A percentile compares a stretch with the other conserved stretches of the same genome.
phyloP scores from a whole-genome alignment of 352 stramenopile genomes.

The Salisapilia sapeloensis region DNA sequence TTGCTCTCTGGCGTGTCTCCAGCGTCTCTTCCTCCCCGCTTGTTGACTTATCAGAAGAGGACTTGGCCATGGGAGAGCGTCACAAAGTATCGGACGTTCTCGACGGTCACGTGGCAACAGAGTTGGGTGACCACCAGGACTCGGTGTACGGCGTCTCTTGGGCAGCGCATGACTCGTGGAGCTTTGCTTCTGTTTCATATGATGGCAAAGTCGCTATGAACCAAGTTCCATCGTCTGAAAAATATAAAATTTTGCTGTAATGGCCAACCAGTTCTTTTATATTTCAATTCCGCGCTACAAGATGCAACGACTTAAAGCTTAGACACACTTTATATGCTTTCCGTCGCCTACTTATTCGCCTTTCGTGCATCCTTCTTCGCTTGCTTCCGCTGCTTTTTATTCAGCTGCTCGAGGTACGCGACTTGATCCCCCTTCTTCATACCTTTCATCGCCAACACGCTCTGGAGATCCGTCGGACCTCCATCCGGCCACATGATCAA shows the following conservation, averaged over 20 bases:
- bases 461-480: slow-evolving; percentile 86
- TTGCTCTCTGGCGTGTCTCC: slow-evolving; percentile 93
- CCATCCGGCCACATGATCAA: slow-evolving; percentile 92
- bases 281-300: slow-evolving; percentile 1
- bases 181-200: slow-evolving; percentile 91
- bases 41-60: slow-evolving; percentile 83
- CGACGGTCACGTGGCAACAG: slow-evolving; percentile 56
- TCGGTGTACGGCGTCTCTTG: slow-evolving; percentile 88
- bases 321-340: background rate
- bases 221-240: slow-evolving; percentile 96
- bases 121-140: slow-evolving; percentile 92
- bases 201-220: slow-evolving; percentile 91
- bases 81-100: slow-evolving; percentile 31
- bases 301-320: background rate
- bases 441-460: slow-evolving; percentile 92
- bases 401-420: slow-evolving; percentile 38
- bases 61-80: slow-evolving; percentile 48
- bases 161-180: slow-evolving; percentile 90
- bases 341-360: too few relatives aligned
- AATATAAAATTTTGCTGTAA: slow-evolving; percentile 99
- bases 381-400: slow-evolving; percentile 44
- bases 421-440: slow-evolving; percentile 62
- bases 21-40: slow-evolving; percentile 93
- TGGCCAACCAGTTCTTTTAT: background rate
- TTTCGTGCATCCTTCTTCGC: too few relatives aligned